Percentiles rank a stretch among this genome's conserved stretches.
Evolutionary conservation across 202 grass and related monocot genomes (phyloP).

Genomic region (Brachypodium distachyon): DNA sequence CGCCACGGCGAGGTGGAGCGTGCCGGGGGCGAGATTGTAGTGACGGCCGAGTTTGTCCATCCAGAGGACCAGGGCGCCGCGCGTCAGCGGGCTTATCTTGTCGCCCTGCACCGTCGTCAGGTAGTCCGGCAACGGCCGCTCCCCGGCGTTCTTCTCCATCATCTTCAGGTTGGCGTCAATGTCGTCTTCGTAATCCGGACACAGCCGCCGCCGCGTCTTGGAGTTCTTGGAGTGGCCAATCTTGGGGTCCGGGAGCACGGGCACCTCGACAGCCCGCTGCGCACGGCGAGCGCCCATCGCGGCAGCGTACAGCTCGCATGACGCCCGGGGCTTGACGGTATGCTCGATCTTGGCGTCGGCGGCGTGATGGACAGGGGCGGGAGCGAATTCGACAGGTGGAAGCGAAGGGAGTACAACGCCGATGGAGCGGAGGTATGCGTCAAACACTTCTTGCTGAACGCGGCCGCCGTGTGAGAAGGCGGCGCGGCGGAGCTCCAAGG

Average conservation of each 20-base stretch:
- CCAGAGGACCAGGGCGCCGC: neutral
- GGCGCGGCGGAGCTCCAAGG: too few species aligned
- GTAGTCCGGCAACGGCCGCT: neutral
- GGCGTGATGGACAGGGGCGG: neutral
- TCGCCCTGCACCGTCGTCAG: neutral
- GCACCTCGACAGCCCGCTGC: neutral
- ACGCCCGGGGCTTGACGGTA: neutral
- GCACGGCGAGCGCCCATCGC: neutral
- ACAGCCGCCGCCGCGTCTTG: neutral
- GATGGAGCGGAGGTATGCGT: too few species aligned
- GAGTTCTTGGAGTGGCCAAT: neutral
- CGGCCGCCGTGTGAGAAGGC: too few species aligned
- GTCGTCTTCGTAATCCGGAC: neutral
- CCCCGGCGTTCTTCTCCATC: neutral
- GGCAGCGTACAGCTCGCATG: neutral
- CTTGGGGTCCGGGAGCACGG: neutral
- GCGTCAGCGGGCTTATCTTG: neutral
- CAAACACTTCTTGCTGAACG: too few species aligned
- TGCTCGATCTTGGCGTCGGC: too few species aligned
- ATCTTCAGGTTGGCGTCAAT: neutral
- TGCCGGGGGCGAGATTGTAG: neutral
- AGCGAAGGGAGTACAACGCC: too few species aligned
- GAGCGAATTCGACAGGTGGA: neutral
- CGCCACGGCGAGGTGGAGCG: slow-evolving; percentile 19
- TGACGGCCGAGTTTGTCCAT: neutral